A percentile compares a stretch with the other conserved stretches of the same genome.
Evolutionary conservation across 2,329 filamentous ascomycete genomes (phyloP).

Genomic region (Alternaria gansuensis): DNA sequence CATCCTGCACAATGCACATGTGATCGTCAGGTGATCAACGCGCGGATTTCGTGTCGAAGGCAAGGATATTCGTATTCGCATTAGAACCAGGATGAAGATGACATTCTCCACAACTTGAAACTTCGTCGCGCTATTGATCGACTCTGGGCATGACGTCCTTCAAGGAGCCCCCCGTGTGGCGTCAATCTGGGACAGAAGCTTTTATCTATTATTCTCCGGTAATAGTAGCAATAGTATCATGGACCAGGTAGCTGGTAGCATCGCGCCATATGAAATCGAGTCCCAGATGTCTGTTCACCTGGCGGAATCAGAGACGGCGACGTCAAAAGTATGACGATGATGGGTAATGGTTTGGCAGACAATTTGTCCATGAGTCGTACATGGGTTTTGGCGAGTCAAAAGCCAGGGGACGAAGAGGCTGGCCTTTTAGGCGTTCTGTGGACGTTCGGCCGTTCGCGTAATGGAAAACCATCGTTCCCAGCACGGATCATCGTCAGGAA

Average conservation of each 20-base stretch:
- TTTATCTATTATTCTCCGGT: conserved; percentile 6
- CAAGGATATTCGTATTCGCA: not conserved
- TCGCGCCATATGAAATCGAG: conserved; percentile 7
- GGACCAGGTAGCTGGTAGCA: conserved; percentile 13
- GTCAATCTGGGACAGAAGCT: conserved; percentile 17
- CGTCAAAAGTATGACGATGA: not conserved
- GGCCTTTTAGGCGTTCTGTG: conserved; percentile 2
- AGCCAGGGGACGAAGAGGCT: not conserved
- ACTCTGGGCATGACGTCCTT: conserved; percentile 13
- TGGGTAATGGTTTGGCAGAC: not conserved
- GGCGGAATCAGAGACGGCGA: not conserved
- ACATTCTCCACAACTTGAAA: not conserved
- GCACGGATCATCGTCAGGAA: conserved; percentile 16
- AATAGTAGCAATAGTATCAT: conserved; percentile 9
- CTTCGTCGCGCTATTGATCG: conserved; percentile 10
- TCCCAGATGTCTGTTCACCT: not conserved
- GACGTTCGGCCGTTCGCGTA: conserved; percentile 10
- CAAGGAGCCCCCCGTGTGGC: conserved; percentile 12
- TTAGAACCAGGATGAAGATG: not conserved
- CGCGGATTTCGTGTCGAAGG: not conserved
- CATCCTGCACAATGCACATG: conserved; percentile 1
- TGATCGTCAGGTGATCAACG: conserved; percentile 6
- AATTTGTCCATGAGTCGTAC: conserved; percentile 7
- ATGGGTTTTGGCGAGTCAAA: not conserved
- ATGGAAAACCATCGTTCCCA: not conserved